phyloP scores from a whole-genome alignment of 2,329 filamentous ascomycete species.

The Pezicula radicicola region DNA sequence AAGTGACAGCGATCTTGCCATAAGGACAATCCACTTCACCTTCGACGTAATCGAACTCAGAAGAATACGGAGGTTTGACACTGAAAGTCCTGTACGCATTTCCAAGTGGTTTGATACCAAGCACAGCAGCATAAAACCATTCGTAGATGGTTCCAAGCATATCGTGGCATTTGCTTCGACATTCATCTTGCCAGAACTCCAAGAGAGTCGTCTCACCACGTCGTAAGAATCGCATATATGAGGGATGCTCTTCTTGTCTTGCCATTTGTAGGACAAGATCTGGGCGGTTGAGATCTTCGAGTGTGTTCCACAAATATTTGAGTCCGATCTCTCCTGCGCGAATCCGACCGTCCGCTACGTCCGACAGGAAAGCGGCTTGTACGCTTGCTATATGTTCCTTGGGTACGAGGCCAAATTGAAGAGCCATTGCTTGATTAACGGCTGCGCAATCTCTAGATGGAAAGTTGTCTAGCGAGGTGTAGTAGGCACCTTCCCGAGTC shows the following conservation, averaged over 20 bases:
- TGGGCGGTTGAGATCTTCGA: conserved; percentile 35
- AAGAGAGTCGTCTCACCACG: conserved; percentile 40
- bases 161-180: conserved; percentile 42
- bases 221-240: conserved; percentile 37
- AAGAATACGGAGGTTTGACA: conserved; percentile 21
- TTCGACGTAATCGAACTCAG: conserved; percentile 36
- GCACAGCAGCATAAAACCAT: conserved; percentile 42
- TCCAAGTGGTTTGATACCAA: conserved; percentile 29
- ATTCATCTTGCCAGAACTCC: conserved; percentile 42
- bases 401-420: conserved; percentile 32
- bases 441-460: conserved; percentile 32
- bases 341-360: conserved; percentile 27
- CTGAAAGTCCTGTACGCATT: conserved; percentile 38
- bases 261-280: conserved; percentile 40
- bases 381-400: conserved; percentile 20
- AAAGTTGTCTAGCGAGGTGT: conserved; percentile 32
- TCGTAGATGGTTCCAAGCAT: conserved; percentile 47
- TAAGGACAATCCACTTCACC: conserved; percentile 37
- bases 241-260: conserved; percentile 43
- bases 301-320: conserved; percentile 26
- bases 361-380: conserved; percentile 26
- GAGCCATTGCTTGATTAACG: conserved; percentile 35
- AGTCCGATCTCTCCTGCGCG: conserved; percentile 39
- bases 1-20: conserved; percentile 13
- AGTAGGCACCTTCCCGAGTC: conserved; percentile 33